Base-by-base conservation (phyloP, 306 rosid genomes). In the Citrullus mucosospermus region DNA sequence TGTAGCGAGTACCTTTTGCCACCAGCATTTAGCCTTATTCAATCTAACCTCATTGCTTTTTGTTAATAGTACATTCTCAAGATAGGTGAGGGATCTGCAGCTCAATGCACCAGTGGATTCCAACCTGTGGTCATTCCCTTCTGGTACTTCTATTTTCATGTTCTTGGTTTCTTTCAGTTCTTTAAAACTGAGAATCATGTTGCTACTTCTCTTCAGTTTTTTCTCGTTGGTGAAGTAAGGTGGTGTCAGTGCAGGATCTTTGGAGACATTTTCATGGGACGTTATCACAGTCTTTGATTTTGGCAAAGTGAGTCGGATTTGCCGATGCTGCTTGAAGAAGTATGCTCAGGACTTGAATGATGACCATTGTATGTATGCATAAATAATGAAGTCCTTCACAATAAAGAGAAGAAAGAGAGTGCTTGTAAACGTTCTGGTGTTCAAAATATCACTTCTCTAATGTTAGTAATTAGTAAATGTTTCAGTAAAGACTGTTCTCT, bases 21-120 rank as follows among this genome's bases (percentile, higher is more conserved):
- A 3, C 16, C 16, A 48, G 11, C 72, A 68, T 68, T 68, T 68
- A 68, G 44, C 28, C 54, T 68, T 20, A 4, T 68, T 22, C 77
- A 56, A 77, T 48, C 30, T 77, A 46, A 78, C 50, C 17, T 38
- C 18, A 34, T 28, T 74, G 55, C 12, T 39, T 28, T 69, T 60
- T 80, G 81, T 85, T 6, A 84, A 78, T 91, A 95, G 97, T 95
- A 95, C 82, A 87, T 90, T 81, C 87, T 95, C 56, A 86, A 92
- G 89, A 85, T 91, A 68, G 93, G 89, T 0, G 87, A 92, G 81
- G 99, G 97, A 68, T 0, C 89, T 86, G 55, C 66, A 70, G 89
- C 91, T 43, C 96, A 92, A 85, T 95, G 99, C 90, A 88, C 91
- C 18, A 95, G 97, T 80, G 98, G 99, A 69, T 95, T 95, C 81